Percentiles rank a stretch among this genome's conserved stretches.
phyloP scores from a whole-genome alignment of 2,329 filamentous ascomycete genomes.

The Fusarium nelsonii region DNA sequence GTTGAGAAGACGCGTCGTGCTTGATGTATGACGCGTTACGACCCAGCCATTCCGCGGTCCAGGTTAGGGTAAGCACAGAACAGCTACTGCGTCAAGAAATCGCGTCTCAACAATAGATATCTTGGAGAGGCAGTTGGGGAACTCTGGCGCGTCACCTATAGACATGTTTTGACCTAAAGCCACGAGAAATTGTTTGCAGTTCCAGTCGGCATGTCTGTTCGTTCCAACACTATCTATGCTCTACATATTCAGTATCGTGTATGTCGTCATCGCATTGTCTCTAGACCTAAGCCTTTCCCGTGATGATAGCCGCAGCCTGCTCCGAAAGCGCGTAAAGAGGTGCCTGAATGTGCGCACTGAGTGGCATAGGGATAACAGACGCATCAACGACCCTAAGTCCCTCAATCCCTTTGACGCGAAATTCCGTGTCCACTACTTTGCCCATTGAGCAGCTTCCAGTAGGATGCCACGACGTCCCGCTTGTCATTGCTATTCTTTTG shows the following conservation, averaged over 20 bases:
- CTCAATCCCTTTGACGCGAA: constrained; percentile 62
- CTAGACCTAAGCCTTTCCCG: constrained; percentile 2
- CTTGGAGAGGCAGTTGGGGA: no score
- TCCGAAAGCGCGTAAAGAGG: constrained; percentile 53
- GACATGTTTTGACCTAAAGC: no score
- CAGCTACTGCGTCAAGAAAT: no score
- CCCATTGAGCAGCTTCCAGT: constrained; percentile 68
- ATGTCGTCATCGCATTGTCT: no score
- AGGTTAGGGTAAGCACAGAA: no score
- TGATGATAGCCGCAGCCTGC: constrained; percentile 49
- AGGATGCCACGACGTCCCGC: constrained; percentile 64
- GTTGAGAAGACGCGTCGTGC: neutral
- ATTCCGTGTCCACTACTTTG: constrained; percentile 66
- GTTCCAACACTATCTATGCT: no score
- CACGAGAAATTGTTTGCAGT: no score
- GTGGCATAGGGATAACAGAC: constrained; percentile 50
- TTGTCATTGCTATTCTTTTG: constrained; percentile 36
- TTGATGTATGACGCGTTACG: neutral
- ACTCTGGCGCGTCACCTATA: no score
- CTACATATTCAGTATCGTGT: no score
- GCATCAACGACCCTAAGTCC: constrained; percentile 53
- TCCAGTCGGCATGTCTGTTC: no score
- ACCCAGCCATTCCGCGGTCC: no score
- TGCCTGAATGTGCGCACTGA: constrained; percentile 50
- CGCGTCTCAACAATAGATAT: no score